Percentiles rank a stretch among this genome's conserved stretches.
These are phyloP conservation scores for Candida nanaspora DNA, from an alignment of 805 yeast species.

Conservation along the genomic window DNA sequence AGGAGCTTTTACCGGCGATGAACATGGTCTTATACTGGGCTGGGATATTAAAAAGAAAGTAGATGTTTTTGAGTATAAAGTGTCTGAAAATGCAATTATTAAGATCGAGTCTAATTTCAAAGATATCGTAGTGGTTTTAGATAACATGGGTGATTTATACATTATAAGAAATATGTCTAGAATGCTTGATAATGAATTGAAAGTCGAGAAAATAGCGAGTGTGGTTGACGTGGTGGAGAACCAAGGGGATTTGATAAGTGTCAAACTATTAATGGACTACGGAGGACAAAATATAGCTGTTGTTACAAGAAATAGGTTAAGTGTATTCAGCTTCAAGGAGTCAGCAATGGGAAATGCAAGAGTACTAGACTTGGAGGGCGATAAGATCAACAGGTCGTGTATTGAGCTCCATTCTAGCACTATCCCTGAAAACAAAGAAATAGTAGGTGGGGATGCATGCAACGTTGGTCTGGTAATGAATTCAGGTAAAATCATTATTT, in stretches of 20 bases:
- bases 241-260: slow-evolving; percentile 1
- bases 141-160: slow-evolving; percentile 17
- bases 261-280: slow-evolving; percentile 22
- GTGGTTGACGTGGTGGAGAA: background rate
- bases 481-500: slow-evolving; percentile 33
- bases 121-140: slow-evolving; percentile 16
- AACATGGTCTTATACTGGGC: slow-evolving; percentile 18
- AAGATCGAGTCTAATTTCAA: slow-evolving; percentile 24
- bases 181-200: slow-evolving; percentile 5
- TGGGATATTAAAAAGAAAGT: slow-evolving; percentile 25
- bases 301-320: slow-evolving; percentile 11
- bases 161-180: slow-evolving; percentile 14
- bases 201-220: slow-evolving; percentile 1
- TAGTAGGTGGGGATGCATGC: slow-evolving; percentile 24
- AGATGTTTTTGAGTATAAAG: slow-evolving; percentile 5
- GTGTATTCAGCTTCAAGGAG: slow-evolving; percentile 13
- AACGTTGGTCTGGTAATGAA: slow-evolving; percentile 26
- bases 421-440: background rate
- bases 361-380: background rate
- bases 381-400: slow-evolving; percentile 13
- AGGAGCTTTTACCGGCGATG: slow-evolving; percentile 25
- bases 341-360: slow-evolving; percentile 3
- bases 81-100: slow-evolving; percentile 11
- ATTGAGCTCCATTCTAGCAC: slow-evolving; percentile 14
- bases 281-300: slow-evolving; percentile 21